Percentiles rank a stretch among this genome's conserved stretches.
Conservation (phyloP, 1,284 basidiomycete species). For the Sutorius eximius region DNA sequence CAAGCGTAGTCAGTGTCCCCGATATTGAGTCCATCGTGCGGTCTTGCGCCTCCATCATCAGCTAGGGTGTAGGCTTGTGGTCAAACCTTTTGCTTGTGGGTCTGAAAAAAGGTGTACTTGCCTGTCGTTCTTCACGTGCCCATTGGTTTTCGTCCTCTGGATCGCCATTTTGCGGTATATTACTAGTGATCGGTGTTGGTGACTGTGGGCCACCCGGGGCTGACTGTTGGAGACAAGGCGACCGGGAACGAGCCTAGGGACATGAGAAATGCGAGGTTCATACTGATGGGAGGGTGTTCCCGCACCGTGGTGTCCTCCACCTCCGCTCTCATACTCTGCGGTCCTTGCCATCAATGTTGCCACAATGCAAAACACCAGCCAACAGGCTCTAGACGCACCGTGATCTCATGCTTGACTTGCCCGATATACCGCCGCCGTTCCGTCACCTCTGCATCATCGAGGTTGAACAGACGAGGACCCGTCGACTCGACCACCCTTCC, state of each 20-base stretch:
- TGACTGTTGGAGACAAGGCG: slow-evolving; percentile 16
- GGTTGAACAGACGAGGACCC: slow-evolving; percentile 80
- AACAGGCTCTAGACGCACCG: slow-evolving; percentile 53
- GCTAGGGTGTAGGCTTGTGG: slow-evolving; percentile 41
- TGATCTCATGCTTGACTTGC: slow-evolving; percentile 69
- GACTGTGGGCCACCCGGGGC: slow-evolving; percentile 18
- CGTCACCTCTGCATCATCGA: slow-evolving; percentile 72
- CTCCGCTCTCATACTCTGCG: slow-evolving; percentile 67
- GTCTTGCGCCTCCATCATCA: slow-evolving; percentile 86
- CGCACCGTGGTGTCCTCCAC: slow-evolving; percentile 26
- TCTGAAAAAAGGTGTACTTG: slow-evolving; percentile 27
- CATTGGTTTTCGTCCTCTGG: slow-evolving; percentile 72
- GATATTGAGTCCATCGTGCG: slow-evolving; percentile 81
- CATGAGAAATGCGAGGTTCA: slow-evolving; percentile 3
- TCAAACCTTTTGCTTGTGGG: background rate
- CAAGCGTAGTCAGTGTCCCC: slow-evolving; percentile 77
- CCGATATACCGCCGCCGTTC: slow-evolving; percentile 73
- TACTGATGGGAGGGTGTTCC: background rate
- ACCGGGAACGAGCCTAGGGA: slow-evolving; percentile 10
- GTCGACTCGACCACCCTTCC: slow-evolving; percentile 76
- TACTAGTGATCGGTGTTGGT: slow-evolving; percentile 2
- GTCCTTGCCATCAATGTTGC: slow-evolving; percentile 39
- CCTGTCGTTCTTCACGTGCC: slow-evolving; percentile 84
- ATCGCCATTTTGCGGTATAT: slow-evolving; percentile 29
- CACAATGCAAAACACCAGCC: background rate